phyloP scores from a whole-genome alignment of 495 filamentous ascomycete genomes.

The Penicillium fimorum region DNA sequence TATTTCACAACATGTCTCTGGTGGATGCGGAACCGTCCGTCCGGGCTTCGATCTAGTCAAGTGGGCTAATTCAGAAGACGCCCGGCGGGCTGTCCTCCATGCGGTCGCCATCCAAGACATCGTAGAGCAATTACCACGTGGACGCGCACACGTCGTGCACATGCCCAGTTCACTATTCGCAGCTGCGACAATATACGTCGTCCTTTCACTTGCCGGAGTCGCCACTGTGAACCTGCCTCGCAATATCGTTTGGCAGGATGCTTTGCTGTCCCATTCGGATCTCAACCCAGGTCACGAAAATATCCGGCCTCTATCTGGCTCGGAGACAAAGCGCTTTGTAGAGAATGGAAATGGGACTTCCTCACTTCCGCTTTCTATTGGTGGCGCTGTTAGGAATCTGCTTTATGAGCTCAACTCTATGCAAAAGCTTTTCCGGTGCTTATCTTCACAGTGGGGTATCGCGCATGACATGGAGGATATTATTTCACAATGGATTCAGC shows the following conservation, averaged over 20 bases:
- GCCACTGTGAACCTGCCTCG: constrained; percentile 39
- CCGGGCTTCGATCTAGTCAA: constrained; percentile 37
- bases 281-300: constrained; percentile 29
- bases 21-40: constrained; percentile 24
- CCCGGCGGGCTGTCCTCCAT: constrained; percentile 45
- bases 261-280: constrained; percentile 38
- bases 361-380: constrained; percentile 8
- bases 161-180: constrained; percentile 49
- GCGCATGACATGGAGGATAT: constrained; percentile 52
- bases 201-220: constrained; percentile 39
- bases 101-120: constrained; percentile 52
- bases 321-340: constrained; percentile 41
- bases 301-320: constrained; percentile 24
- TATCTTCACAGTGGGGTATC: constrained; percentile 49
- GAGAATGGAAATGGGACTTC: constrained; percentile 27
- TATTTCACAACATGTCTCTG: constrained; percentile 43
- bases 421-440: constrained; percentile 50
- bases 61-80: constrained; percentile 43
- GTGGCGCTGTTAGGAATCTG: constrained; percentile 37
- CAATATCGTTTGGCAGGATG: constrained; percentile 46
- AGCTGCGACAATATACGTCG: constrained; percentile 44
- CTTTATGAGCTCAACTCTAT: constrained; percentile 52
- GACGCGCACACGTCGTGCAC: constrained; percentile 47
- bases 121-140: constrained; percentile 47
- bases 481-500: constrained; percentile 45